phyloP scores from a whole-genome alignment of 768 basidiomycete species.

The Ramaria sp. region DNA sequence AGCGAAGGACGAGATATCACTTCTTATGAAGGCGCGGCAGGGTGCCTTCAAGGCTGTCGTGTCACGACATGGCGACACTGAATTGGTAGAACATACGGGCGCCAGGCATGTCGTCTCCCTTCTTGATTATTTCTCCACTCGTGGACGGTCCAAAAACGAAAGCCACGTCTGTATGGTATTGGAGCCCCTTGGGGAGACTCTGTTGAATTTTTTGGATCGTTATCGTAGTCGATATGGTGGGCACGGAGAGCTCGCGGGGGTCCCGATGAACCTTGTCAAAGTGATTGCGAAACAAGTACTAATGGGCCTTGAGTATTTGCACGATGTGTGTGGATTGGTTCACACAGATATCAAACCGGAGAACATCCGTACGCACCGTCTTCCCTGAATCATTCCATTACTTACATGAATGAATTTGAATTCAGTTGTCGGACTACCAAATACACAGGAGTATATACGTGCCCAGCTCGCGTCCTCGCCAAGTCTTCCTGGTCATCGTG shows the following conservation, averaged over 20 bases:
- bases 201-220: constrained; percentile 63
- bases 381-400: constrained; percentile 13
- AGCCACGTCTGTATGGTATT: constrained; percentile 86
- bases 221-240: constrained; percentile 50
- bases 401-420: constrained; percentile 26
- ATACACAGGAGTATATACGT: constrained; percentile 64
- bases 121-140: constrained; percentile 81
- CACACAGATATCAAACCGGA: constrained; percentile 95
- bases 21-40: constrained; percentile 33
- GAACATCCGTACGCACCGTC: constrained; percentile 69
- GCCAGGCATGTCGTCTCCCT: constrained; percentile 77
- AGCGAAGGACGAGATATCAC: constrained; percentile 91
- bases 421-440: constrained; percentile 74
- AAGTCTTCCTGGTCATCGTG: constrained; percentile 66
- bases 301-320: constrained; percentile 83
- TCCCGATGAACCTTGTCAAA: constrained; percentile 74
- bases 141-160: constrained; percentile 49
- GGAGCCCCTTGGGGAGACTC: constrained; percentile 73
- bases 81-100: constrained; percentile 70
- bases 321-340: constrained; percentile 85
- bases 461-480: constrained; percentile 58
- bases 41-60: constrained; percentile 28
- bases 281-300: constrained; percentile 79
- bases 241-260: constrained; percentile 29
- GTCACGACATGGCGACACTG: constrained; percentile 58